Base-by-base conservation (phyloP, 306 rosid species). In the Betula pendula region DNA sequence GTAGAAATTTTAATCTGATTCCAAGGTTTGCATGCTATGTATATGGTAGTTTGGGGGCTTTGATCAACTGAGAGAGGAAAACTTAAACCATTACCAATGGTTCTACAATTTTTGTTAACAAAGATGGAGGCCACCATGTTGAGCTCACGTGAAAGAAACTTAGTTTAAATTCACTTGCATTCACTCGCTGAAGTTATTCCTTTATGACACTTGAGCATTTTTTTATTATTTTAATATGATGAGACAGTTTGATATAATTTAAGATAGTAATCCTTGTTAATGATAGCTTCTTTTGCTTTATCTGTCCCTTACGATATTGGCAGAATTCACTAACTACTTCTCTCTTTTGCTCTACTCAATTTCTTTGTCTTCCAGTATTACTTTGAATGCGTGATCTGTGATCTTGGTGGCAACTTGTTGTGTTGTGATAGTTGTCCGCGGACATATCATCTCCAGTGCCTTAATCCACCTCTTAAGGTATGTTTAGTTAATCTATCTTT, bases 361-460 rank as follows among this genome's bases (percentile, higher is more conserved):
- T 72, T 6, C 22, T 60, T 65, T 40, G 52, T 80, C 78, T 33
- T 87, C 78, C 97, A 96, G 99, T 88, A 92, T 81, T 96, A 73
- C 92, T 96, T 24, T 43, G 99, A 96, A 84, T 96, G 99, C 3
- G 91, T 92, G 88, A 73, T 92, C 84, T 96, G 99, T 84, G 99
- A 96, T 89, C 89, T 84, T 83, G 97, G 99, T 65, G 99, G 99
- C 67, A 90, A 92, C 96, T 89, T 96, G 84, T 80, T 96, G 83
- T 96, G 99, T 84, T 96, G 99, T 77, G 99, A 96, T 85, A 86
- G 91, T 83, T 96, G 99, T 85, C 99, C 99, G 71, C 89, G 87
- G 80, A 96, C 99, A 14, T 96, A 96, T 84, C 99, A 96, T 83
- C 86, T 91, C 68, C 94, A 96, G 85, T 96, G 99, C 77, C 99